Percentiles rank a stretch among this genome's conserved stretches.
Evolutionary conservation across 148 eudicot genomes (phyloP).

Genomic region (Rhododendron simsii): DNA sequence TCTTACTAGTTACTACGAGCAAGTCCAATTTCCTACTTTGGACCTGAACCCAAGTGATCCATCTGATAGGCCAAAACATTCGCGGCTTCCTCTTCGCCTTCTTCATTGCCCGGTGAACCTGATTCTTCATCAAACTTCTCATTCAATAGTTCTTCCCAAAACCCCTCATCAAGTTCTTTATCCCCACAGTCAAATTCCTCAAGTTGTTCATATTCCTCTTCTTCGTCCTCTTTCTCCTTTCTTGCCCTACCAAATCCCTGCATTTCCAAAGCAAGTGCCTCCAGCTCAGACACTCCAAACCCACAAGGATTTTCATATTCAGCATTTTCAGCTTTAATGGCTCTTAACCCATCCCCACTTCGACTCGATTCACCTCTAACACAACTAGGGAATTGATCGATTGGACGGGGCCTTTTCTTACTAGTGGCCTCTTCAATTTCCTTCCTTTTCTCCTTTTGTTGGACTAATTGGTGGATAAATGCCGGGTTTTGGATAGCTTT

Average conservation of each 20-base stretch:
- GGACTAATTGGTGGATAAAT: slow-evolving; percentile 55
- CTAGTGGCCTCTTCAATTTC: slow-evolving; percentile 51
- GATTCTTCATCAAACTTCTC: slow-evolving; percentile 41
- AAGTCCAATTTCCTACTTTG: slow-evolving; percentile 4
- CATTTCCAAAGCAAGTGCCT: slow-evolving; percentile 85
- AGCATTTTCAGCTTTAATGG: slow-evolving; percentile 49
- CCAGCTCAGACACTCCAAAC: slow-evolving; percentile 70
- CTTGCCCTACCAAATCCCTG: slow-evolving; percentile 66
- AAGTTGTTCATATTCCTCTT: slow-evolving; percentile 23
- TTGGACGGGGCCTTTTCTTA: slow-evolving; percentile 60
- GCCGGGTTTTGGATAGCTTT: slow-evolving; percentile 79
- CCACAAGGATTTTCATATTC: slow-evolving; percentile 32
- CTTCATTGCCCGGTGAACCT: slow-evolving; percentile 15
- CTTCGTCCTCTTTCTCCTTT: slow-evolving; percentile 19
- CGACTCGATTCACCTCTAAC: slow-evolving; percentile 27
- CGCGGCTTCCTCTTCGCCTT: slow-evolving; percentile 36
- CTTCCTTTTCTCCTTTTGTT: slow-evolving; percentile 52
- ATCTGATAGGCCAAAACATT: slow-evolving; percentile 37
- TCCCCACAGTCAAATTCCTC: slow-evolving; percentile 34
- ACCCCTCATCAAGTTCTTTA: slow-evolving; percentile 69
- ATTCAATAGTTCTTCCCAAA: slow-evolving; percentile 81
- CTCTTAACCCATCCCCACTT: slow-evolving; percentile 11
- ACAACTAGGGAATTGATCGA: slow-evolving; percentile 32
- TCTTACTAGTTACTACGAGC: not conserved
- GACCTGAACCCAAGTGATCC: slow-evolving; percentile 26